Base-by-base conservation (phyloP, 2,329 filamentous ascomycete genomes). In the Talaromyces verruculosus region DNA sequence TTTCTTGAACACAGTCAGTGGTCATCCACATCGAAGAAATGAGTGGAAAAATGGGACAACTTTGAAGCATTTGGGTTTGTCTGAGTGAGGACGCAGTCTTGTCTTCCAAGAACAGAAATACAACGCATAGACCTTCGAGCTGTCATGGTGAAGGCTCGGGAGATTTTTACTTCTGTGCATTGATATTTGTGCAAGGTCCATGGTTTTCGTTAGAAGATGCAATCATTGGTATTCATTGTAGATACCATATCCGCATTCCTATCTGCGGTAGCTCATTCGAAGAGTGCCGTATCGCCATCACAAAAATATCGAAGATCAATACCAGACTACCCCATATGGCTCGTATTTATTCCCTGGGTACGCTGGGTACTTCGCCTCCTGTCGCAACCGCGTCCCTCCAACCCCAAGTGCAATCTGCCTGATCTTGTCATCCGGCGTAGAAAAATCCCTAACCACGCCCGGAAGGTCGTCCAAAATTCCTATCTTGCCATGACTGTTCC, bases 341-440 rank as follows among this genome's bases (percentile, higher is more conserved):
- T 49, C 19, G 45, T 49, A 25, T 28, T 28, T 25, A 28, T n/a
- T 22, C 17, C 43, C 43, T 0, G 43, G 43, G 19, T 47, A 47
- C n/a, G 43, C 43, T 13, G 43, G 8, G 19, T 22, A 47, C 19
- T 47, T 47, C 10, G 19, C 43, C 19, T 47, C 25, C 5, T 17
- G 7, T 57, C 43, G 61, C 28, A 64, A 33, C 19, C 22, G 61
- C n/a, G 37, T 30, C 19, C 61, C 61, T 19, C 59, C 59, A 35
- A 49, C n/a, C n/a, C 61, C 61, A 33, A 64, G 39, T 17, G 61
- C 61, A 51, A 64, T 25, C 30, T 64, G 51, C 25, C 61, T 28
- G 39, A 64, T 25, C 19, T 64, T 64, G 41, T 58, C 43, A 11
- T 47, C 43, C 3, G 43, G 43, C 43, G 43, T 19, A 47, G 43